Evolutionary conservation across 805 yeast species (phyloP), one percentile per base, ranked within the genome.

Genomic region (Sugiyamaella boreocaroliniensis): DNA sequence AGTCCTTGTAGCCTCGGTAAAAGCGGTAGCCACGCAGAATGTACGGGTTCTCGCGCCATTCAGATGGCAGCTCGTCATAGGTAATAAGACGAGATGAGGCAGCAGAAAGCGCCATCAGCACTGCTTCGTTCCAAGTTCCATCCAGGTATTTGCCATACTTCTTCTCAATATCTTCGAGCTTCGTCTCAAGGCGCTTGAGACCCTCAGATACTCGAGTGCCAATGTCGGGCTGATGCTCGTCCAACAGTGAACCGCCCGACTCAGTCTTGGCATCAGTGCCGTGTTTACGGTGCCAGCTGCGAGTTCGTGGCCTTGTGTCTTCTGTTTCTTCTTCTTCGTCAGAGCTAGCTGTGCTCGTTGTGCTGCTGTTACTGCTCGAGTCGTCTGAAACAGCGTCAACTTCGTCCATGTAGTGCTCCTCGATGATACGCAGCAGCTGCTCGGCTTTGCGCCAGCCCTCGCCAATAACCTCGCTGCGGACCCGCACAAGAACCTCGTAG

Each of bases 31-130:
- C 98, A 51, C 80, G 72, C 18, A 85, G 73, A 54, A 93, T 87
- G 67, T 78, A 89, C 54, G 89, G 82, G 70, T 93, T 92, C 69
- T 90, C 97, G 63, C 95, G 79, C 96, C 97, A 92, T 47, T 86
- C 88, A 59, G 84, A 80, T 1, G 99, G 99, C 43, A 92, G 73
- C 67, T 92, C 95, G 64, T 86, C 88, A 67, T 84, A 87, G 59
- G 88, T 89, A 43, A 92, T 69, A 52, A 82, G 76, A 45, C 83
- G 58, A 16, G 62, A 57, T 34, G 59, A 57, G 18, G 74, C 67
- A 8, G 62, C 68, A 43, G 54, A 56, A 19, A 59, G 52, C 11
- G 63, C 66, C 18, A 40, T 46, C 49, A 56, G 56, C 20, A 58
- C 47, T 29, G 60, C 53, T n/a, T 45, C 41, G 16, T 37, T 44